Percentiles rank a stretch among this genome's conserved stretches.
Conservation (phyloP, 345 rosid species). For the Acer negundo region DNA sequence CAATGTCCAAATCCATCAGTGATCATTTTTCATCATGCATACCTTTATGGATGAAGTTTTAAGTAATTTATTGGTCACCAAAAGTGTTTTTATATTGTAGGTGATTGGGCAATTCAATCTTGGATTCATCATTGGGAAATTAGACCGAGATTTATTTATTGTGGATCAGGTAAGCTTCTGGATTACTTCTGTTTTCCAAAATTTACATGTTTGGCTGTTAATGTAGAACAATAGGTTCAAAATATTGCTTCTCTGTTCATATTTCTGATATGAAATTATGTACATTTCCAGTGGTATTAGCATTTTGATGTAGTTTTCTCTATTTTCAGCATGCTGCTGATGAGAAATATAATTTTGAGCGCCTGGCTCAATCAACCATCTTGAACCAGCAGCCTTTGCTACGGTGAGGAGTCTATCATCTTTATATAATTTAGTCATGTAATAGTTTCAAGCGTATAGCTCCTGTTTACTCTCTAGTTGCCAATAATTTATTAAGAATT, state of each 20-base stretch:
- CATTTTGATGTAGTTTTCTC: slow-evolving; percentile 24
- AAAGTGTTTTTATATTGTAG: slow-evolving; percentile 37
- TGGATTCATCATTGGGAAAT: slow-evolving; percentile 92
- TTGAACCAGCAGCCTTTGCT: slow-evolving; percentile 95
- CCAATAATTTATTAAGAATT: not conserved
- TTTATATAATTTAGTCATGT: slow-evolving; percentile 19
- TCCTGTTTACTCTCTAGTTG: not conserved
- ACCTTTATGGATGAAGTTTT: slow-evolving; percentile 6
- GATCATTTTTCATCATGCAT: slow-evolving; percentile 10
- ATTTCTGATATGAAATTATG: slow-evolving; percentile 11
- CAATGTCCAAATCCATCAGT: not conserved
- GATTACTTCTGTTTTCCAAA: slow-evolving; percentile 12
- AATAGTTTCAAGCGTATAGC: not conserved
- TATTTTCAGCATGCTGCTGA: slow-evolving; percentile 94
- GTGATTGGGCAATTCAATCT: slow-evolving; percentile 98
- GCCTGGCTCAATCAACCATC: slow-evolving; percentile 76
- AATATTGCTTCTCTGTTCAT: slow-evolving; percentile 12
- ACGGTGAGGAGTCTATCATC: slow-evolving; percentile 56
- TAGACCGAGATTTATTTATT: slow-evolving; percentile 87
- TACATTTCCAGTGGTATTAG: slow-evolving; percentile 7
- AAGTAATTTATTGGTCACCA: not conserved
- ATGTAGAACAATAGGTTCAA: slow-evolving; percentile 2
- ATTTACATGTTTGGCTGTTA: slow-evolving; percentile 6
- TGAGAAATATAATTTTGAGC: slow-evolving; percentile 96
- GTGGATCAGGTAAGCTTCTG: slow-evolving; percentile 86